phyloP scores from a whole-genome alignment of 805 yeast species.

The Cyberlindnera euphorbiiphila region DNA sequence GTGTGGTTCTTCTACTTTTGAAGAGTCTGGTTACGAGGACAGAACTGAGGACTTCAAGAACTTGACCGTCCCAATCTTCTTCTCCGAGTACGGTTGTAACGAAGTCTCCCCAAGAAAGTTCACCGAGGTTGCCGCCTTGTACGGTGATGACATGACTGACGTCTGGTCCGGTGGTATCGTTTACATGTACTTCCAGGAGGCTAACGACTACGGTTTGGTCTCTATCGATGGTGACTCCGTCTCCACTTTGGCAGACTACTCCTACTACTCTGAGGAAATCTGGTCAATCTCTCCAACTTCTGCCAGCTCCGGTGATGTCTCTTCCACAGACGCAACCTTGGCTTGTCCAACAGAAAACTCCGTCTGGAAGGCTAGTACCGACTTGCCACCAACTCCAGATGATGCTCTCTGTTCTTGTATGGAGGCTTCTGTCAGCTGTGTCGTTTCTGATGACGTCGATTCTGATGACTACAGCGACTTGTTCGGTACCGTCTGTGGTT shows the following conservation, averaged over 20 bases:
- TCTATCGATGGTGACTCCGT: constrained; percentile 43
- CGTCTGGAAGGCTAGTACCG: constrained; percentile 65
- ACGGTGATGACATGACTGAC: constrained; percentile 66
- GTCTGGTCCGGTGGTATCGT: constrained; percentile 92
- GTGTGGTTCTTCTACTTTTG: constrained; percentile 67
- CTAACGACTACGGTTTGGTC: constrained; percentile 73
- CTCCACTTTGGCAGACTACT: constrained; percentile 58
- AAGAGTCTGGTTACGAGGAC: constrained; percentile 58
- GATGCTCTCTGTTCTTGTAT: constrained; percentile 61
- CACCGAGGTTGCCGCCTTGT: constrained; percentile 66
- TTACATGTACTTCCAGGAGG: constrained; percentile 79
- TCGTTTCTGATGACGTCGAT: constrained; percentile 50
- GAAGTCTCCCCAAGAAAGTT: constrained; percentile 64
- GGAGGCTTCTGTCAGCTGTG: constrained; percentile 52
- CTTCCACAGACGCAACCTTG: constrained; percentile 42
- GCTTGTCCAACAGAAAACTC: constrained; percentile 57
- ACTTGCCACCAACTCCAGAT: constrained; percentile 78
- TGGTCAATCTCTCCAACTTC: constrained; percentile 49
- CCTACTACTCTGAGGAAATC: constrained; percentile 59
- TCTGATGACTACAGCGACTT: constrained; percentile 55
- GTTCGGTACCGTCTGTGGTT: constrained; percentile 55
- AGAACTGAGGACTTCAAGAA: constrained; percentile 63
- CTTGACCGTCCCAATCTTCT: constrained; percentile 69
- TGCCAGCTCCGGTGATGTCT: constrained; percentile 36
- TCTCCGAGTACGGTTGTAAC: constrained; percentile 84